A percentile compares a stretch with the other conserved stretches of the same genome.
Evolutionary conservation across 805 yeast species (phyloP).

Genomic region (Kazachstania africana): DNA sequence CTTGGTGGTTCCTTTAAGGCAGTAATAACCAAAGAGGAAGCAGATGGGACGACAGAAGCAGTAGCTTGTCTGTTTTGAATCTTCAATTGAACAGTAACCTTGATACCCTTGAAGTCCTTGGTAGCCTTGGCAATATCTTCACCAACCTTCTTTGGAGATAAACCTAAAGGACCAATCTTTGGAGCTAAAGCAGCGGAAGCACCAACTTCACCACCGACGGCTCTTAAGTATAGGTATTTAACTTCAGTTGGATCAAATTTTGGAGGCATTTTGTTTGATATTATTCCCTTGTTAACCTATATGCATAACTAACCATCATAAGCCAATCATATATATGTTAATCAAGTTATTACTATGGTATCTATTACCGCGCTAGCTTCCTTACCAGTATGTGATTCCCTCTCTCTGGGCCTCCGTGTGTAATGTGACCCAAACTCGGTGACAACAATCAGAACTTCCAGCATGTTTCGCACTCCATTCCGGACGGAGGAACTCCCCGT

Average conservation of each 20-base stretch:
- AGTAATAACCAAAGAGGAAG: constrained; percentile 96
- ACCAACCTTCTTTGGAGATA: constrained; percentile 99
- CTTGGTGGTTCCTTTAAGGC: constrained; percentile 99
- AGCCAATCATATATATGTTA: no score
- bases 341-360: no score
- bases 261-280: constrained; percentile 68
- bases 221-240: constrained; percentile 97
- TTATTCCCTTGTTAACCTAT: constrained; percentile 4
- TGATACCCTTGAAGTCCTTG: constrained; percentile 97
- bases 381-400: no score
- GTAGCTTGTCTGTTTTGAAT: constrained; percentile 99
- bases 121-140: constrained; percentile 99
- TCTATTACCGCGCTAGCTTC: no score
- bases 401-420: no score
- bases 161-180: constrained; percentile 99
- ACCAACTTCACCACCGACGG: constrained; percentile 99
- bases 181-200: constrained; percentile 99
- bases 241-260: constrained; percentile 98
- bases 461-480: no score
- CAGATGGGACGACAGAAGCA: constrained; percentile 98
- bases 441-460: no score
- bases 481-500: no score
- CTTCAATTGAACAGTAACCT: constrained; percentile 96
- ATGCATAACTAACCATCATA: no score
- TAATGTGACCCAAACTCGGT: no score